Percentiles rank a stretch among this genome's conserved stretches.
phyloP scores from a whole-genome alignment of 1,139 yeast species.

The Geotrichum candidum region DNA sequence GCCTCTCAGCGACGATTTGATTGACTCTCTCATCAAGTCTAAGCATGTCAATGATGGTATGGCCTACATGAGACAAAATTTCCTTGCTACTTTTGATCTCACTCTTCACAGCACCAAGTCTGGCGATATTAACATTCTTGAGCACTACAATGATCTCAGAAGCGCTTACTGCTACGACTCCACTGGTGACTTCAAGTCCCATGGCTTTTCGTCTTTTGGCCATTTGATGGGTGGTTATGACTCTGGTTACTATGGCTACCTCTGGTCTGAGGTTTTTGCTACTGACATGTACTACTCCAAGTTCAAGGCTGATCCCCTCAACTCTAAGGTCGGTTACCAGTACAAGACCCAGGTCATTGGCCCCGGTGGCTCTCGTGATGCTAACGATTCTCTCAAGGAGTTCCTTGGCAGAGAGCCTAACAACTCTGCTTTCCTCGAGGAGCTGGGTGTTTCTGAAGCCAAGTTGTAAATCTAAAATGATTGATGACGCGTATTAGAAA shows the following conservation, averaged over 20 bases:
- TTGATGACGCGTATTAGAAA: no score
- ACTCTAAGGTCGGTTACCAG: conserved; percentile 51
- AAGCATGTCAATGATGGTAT: conserved; percentile 75
- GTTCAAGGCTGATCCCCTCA: conserved; percentile 64
- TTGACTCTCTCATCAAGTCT: conserved; percentile 55
- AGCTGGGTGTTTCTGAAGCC: conserved; percentile 41
- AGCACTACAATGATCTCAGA: conserved; percentile 60
- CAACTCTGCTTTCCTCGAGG: conserved; percentile 62
- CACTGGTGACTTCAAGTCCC: conserved; percentile 47
- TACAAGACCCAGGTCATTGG: conserved; percentile 66
- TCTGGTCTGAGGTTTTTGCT: conserved; percentile 82
- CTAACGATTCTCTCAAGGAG: conserved; percentile 55
- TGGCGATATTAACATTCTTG: conserved; percentile 43
- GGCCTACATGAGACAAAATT: conserved; percentile 65
- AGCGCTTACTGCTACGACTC: conserved; percentile 52
- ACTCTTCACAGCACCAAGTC: conserved; percentile 52
- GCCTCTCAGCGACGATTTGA: conserved; percentile 51
- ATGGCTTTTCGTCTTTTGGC: conserved; percentile 72
- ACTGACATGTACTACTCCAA: conserved; percentile 74
- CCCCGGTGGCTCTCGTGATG: conserved; percentile 70
- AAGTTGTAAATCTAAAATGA: no score
- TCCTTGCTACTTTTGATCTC: conserved; percentile 74
- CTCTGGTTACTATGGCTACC: conserved; percentile 80
- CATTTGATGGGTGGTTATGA: conserved; percentile 83
- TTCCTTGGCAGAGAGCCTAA: conserved; percentile 73